Base-by-base conservation (phyloP, 2,329 filamentous ascomycete species). In the Sphaerulina populicola region DNA sequence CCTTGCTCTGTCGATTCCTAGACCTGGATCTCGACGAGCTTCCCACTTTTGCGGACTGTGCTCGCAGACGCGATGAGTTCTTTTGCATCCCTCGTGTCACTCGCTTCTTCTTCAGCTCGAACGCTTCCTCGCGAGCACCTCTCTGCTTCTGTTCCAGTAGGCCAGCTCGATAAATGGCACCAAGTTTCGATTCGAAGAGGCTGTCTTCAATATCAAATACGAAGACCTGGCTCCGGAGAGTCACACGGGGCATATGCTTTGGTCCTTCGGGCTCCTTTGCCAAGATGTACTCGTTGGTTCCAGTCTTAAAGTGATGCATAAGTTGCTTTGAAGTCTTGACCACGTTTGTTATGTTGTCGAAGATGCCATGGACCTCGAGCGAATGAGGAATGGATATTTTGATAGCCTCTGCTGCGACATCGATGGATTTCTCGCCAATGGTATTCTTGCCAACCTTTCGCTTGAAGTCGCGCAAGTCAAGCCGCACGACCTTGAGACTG, bases 141-240 rank as follows among this genome's bases (percentile, higher is more conserved):
- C 93, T 80, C 68, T 97, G 93, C 65, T 85, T 83, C 68, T 97
- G 91, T 68, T 98, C 93, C 49, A 90, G 74, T 15, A 91, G 77
- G 0, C 94, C 93, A 41, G 88, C 81, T 30, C 91, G 83, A 67
- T 97, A 98, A 46, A 98, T 98, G 64, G 89, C 83, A 12, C 90
- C 88, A 8, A 98, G 74, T 66, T 96, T 97, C 87, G 90, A 98
- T 67, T 98, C 93, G 63, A 98, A 98, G 0, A 88, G 85, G 44
- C 93, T 91, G 66, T 98, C 93, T 69, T 98, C 93, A 33, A 98
- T 76, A 64, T 97, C 91, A 53, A 98, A 91, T 2, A 95, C 72
- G 21, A 98, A 75, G 4, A 86, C 86, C 61, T 86, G 86, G 49
- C 85, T 85, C 46, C 89, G 81, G 8, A 98, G 59, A 0, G 89